phyloP scores from a whole-genome alignment of 139 green algal species.

The Dunaliella sp. region DNA sequence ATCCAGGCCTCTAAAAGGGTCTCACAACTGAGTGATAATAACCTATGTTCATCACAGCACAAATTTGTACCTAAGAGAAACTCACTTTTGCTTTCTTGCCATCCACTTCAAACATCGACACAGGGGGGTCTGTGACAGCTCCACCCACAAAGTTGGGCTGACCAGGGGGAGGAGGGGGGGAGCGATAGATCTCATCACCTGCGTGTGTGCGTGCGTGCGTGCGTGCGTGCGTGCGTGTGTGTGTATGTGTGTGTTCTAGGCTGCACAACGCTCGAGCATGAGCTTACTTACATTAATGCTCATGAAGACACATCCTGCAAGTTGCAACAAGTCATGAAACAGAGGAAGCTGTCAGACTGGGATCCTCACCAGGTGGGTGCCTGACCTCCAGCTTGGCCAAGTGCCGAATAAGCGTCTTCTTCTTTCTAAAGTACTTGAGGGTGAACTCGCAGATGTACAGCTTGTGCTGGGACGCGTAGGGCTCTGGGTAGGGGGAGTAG shows the following conservation, averaged over 20 bases:
- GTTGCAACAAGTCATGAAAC: no score
- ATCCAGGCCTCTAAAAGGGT: no score
- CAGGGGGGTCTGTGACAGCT: constrained; percentile 60
- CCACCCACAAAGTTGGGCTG: constrained; percentile 50
- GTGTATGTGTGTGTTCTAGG: neutral
- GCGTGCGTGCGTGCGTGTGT: neutral
- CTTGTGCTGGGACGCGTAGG: constrained; percentile 89
- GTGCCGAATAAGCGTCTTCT: constrained; percentile 86
- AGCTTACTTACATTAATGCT: constrained; percentile 52
- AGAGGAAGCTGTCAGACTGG: no score
- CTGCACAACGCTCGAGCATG: neutral
- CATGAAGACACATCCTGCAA: no score
- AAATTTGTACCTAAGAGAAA: no score
- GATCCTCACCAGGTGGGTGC: constrained; percentile 87
- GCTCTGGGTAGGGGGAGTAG: constrained; percentile 93
- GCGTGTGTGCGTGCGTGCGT: neutral
- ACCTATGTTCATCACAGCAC: no score
- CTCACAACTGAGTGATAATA: no score
- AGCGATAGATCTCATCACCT: constrained; percentile 90
- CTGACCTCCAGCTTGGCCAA: constrained; percentile 84
- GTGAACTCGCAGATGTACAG: constrained; percentile 94
- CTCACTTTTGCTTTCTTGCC: constrained; percentile 72
- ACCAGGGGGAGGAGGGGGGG: constrained; percentile 42
- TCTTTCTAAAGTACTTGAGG: constrained; percentile 85
- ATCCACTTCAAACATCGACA: constrained; percentile 90